Evolutionary conservation across 169 alveolate genomes (phyloP), one percentile per base, ranked within the genome.

Genomic region (Cryptosporidium meleagridis): DNA sequence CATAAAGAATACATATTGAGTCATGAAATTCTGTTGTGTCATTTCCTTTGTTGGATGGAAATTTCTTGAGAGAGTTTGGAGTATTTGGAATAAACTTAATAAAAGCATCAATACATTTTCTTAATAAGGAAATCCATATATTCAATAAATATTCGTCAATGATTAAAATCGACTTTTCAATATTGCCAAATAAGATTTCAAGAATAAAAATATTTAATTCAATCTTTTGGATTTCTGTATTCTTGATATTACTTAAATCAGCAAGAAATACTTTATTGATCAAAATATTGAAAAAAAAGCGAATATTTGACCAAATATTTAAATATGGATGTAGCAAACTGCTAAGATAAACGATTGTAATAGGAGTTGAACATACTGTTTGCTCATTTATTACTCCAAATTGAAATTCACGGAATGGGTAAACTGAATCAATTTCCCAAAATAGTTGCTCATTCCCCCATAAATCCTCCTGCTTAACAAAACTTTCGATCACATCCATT

Each of bases 371-470:
- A 8, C 55, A 62, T 26, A 80, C 6, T 16, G 35, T 6, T 9
- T 73, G 71, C 18, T 41, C 75, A 4, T 21, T 23, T 29, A 31
- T 45, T 31, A 62, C 9, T 23, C 89, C 89, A 65, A 80, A 80
- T 37, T 59, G 61, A 65, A 80, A 45, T 48, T 80, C 89, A 33
- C 62, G 52, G 14, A 80, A 44, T 23, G 89, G 89, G 48, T 80
- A 62, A 12, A n/a, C 51, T 5, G 65, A 41, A 9, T 80, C 89
- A 61, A 62, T 62, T 44, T 62, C 80, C 89, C 89, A 80, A 65
- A 59, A 75, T 16, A 75, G 67, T 41, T 80, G 62, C 10, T 80
- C 75, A 41, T 80, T 44, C 16, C 55, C 68, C 89, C 89, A 80
- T 21, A 80, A 62, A 80, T 80, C 75, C 18, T 80, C 75, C 37